Percentiles rank a stretch among this genome's conserved stretches.
Conservation (phyloP, 2,329 filamentous ascomycete species). For the Fusarium agapanthi region DNA sequence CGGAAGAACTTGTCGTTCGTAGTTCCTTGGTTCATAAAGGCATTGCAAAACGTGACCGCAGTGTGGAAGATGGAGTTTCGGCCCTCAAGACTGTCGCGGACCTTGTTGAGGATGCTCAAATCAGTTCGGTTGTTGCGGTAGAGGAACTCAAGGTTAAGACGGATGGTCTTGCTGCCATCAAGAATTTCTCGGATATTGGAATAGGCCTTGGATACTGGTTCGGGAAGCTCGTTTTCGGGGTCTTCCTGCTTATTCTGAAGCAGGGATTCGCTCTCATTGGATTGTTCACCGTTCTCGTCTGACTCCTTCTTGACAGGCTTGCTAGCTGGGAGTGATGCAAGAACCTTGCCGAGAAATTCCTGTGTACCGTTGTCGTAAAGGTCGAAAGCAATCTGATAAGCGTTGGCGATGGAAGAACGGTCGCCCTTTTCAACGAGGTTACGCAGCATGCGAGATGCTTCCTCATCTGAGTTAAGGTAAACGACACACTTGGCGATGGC, state of each 20-base stretch:
- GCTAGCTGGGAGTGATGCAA: slow-evolving; percentile 75
- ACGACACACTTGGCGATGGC: slow-evolving; percentile 98
- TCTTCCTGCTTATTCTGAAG: slow-evolving; percentile 60
- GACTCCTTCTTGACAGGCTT: slow-evolving; percentile 53
- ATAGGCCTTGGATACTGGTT: slow-evolving; percentile 65
- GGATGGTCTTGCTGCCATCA: slow-evolving; percentile 91
- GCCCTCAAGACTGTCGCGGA: slow-evolving; percentile 93
- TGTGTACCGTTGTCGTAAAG: slow-evolving; percentile 98
- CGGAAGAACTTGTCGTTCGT: slow-evolving; percentile 99
- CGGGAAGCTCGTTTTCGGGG: slow-evolving; percentile 62
- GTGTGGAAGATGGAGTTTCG: slow-evolving; percentile 99
- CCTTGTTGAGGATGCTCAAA: slow-evolving; percentile 91
- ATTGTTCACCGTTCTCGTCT: slow-evolving; percentile 55
- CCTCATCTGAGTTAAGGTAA: slow-evolving; percentile 89
- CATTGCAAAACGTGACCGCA: slow-evolving; percentile 95
- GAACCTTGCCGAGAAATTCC: slow-evolving; percentile 91
- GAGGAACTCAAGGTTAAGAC: slow-evolving; percentile 94
- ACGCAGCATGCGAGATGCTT: slow-evolving; percentile 86
- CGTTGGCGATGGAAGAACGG: slow-evolving; percentile 79
- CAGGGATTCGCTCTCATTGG: slow-evolving; percentile 59
- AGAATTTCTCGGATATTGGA: slow-evolving; percentile 74
- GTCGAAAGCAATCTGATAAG: slow-evolving; percentile 98
- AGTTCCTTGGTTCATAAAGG: slow-evolving; percentile 99
- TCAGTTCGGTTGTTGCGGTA: slow-evolving; percentile 96
- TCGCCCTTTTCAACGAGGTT: slow-evolving; percentile 84